Base-by-base conservation (phyloP, 257 asterid genomes). In the Solanum boliviense region DNA sequence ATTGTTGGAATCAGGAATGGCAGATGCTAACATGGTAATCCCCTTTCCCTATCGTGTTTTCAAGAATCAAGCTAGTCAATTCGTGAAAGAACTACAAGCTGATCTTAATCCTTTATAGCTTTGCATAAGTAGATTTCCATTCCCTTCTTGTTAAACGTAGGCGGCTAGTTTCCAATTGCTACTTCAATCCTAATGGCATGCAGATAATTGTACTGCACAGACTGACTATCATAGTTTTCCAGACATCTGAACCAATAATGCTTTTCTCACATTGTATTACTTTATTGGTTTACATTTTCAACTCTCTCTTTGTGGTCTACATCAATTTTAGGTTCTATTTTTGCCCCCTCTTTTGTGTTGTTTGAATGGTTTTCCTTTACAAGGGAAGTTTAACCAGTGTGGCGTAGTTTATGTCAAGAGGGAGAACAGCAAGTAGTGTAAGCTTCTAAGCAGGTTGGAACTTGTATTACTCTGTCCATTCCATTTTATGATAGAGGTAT, bases 1-100 rank as follows among this genome's bases (percentile, higher is more conserved):
- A 18, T 90, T 95, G 90, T 82, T 96, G 92, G 96, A 95, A 88
- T 93, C 97, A 1, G 98, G 98, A 89, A 91, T 91, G 95, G 91
- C 94, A 13, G 96, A 94, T 91, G 88, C 94, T 39, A 65, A 86
- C 89, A 90, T 85, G 95, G 98, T 95, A 93, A 84, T 87, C 65
- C 74, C 39, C 79, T 52, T 36, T n/a, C 23, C 70, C 34, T 25
- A 38, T 38, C 18, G 29, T 48, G 70, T 38, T 82, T 48, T 82
- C 44, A 65, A 65, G 32, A 65, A 25, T 65, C 72, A 31, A 18
- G 70, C 70, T 82, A 48, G 70, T 48, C 70, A 31, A 21, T 29
- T 82, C 38, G 12, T 5, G 20, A 82, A 82, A 58, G 85, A 29
- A 48, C 68, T 46, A 27, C 32, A 46, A 29, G 70, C 68, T 81